Conservation (phyloP, 2,329 filamentous ascomycete genomes). For the Coniosporium tulheliwenetii region DNA sequence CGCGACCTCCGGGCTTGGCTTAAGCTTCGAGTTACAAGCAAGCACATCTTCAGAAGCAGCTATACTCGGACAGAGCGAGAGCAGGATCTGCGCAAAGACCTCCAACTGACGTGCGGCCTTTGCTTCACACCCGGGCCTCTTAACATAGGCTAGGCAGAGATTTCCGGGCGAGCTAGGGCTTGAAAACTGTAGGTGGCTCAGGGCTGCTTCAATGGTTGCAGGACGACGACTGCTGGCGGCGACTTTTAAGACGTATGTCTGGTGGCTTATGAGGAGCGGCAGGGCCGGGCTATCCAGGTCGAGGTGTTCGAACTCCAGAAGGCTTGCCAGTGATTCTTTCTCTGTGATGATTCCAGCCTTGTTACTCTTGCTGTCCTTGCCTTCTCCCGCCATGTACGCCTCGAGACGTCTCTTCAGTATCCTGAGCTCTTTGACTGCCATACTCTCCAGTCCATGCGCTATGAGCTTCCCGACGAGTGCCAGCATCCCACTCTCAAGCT, state of each 20-base stretch:
- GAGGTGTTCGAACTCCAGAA: conserved; percentile 44
- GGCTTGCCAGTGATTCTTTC: conserved; percentile 36
- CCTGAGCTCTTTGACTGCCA: conserved; percentile 53
- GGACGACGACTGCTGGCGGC: conserved; percentile 46
- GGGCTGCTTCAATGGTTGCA: conserved; percentile 38
- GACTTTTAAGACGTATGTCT: conserved; percentile 49
- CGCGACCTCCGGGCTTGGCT: conserved; percentile 39
- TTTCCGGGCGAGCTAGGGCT: conserved; percentile 41
- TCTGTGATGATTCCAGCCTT: conserved; percentile 14
- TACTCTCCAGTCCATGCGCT: conserved; percentile 46
- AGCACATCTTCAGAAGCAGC: conserved; percentile 44
- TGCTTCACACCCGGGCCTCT: conserved; percentile 27
- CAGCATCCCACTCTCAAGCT: conserved; percentile 60
- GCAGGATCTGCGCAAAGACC: conserved; percentile 45
- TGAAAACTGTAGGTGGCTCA: conserved; percentile 38
- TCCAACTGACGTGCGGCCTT: conserved; percentile 54
- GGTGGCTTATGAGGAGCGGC: conserved; percentile 46
- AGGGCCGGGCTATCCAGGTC: conserved; percentile 23
- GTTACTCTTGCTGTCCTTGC: conserved; percentile 12
- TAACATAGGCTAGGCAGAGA: conserved; percentile 35
- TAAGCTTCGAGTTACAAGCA: conserved; percentile 37
- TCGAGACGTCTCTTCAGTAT: conserved; percentile 50
- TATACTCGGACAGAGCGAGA: conserved; percentile 53
- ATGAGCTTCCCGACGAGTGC: conserved; percentile 53
- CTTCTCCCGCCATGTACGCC: conserved; percentile 9